Conservation (phyloP, 2,329 filamentous ascomycete genomes). For the Bipolaris gigantea region DNA sequence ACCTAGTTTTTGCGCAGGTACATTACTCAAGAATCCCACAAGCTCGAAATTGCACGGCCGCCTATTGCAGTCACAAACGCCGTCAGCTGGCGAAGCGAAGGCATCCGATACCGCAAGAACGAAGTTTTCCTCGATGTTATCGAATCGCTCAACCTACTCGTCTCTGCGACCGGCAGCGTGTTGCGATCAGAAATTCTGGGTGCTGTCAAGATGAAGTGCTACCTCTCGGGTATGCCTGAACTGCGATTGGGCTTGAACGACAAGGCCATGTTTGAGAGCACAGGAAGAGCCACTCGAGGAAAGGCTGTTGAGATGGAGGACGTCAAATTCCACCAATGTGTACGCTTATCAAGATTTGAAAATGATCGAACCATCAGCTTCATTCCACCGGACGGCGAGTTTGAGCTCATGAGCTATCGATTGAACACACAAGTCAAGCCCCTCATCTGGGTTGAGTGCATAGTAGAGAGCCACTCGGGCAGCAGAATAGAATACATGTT, state of each 20-base stretch:
- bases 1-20: conserved; percentile 55
- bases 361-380: conserved; percentile 99
- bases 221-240: conserved; percentile 97
- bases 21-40: conserved; percentile 99
- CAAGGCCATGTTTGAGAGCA: conserved; percentile 99
- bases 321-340: conserved; percentile 99
- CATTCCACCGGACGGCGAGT: conserved; percentile 96
- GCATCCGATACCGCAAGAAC: conserved; percentile 98
- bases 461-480: conserved; percentile 93
- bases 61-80: conserved; percentile 98
- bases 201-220: conserved; percentile 99
- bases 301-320: conserved; percentile 99
- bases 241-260: conserved; percentile 92
- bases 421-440: conserved; percentile 98
- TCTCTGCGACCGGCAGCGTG: conserved; percentile 92
- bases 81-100: conserved; percentile 96
- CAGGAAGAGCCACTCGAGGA: conserved; percentile 86
- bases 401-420: conserved; percentile 98
- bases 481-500: conserved; percentile 98
- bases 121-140: conserved; percentile 98
- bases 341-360: conserved; percentile 92
- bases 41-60: conserved; percentile 91
- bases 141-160: conserved; percentile 93
- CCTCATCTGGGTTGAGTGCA: conserved; percentile 97
- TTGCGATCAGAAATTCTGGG: conserved; percentile 94